Percentiles rank a stretch among this genome's conserved stretches.
phyloP scores from a whole-genome alignment of 441 rosid genomes.

The Gossypium gossypioides region DNA sequence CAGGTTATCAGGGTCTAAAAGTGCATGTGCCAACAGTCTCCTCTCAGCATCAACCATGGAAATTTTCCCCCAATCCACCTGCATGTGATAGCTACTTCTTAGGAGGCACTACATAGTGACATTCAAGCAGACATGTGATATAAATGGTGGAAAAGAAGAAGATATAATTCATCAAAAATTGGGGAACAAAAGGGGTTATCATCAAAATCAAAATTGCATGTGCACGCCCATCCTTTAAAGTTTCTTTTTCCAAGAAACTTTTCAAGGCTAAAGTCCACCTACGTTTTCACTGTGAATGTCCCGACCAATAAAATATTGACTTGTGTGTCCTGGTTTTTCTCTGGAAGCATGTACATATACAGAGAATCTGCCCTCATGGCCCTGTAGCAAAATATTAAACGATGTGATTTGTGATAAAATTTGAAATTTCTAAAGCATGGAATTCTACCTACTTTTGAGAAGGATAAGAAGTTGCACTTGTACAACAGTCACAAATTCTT shows the following conservation, averaged over 20 bases:
- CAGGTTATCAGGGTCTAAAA: conserved; percentile 48
- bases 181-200: not conserved
- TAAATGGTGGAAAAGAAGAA: not conserved
- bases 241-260: not conserved
- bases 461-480: not conserved
- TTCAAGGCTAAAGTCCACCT: conserved; percentile 4
- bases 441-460: not conserved
- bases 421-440: conserved; percentile 8
- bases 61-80: conserved; percentile 59
- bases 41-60: conserved; percentile 63
- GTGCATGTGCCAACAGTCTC: conserved; percentile 49
- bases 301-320: conserved; percentile 47
- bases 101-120: not conserved
- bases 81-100: conserved; percentile 5
- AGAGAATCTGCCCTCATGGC: conserved; percentile 52
- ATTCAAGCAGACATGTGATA: not conserved
- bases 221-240: not conserved
- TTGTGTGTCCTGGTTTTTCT: conserved; percentile 40
- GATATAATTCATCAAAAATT: not conserved
- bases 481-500: not conserved
- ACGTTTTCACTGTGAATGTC: conserved; percentile 60
- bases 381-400: conserved; percentile 30
- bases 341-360: conserved; percentile 63
- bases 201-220: not conserved
- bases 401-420: not conserved